Evolutionary conservation across 78 protist species (phyloP).

Genomic region (Anaeramoeba ignava): DNA sequence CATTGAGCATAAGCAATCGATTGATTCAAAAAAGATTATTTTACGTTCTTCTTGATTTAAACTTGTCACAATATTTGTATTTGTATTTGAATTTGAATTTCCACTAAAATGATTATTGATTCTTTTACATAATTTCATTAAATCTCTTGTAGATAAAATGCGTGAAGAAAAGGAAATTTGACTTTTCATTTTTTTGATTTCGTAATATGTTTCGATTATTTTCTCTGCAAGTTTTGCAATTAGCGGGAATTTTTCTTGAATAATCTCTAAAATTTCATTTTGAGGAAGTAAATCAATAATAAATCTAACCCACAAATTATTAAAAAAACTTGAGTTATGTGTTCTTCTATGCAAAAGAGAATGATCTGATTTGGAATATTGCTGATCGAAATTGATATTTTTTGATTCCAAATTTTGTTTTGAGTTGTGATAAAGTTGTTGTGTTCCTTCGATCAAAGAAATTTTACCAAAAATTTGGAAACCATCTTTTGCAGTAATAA

Average conservation of each 20-base stretch:
- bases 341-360: too few relatives aligned
- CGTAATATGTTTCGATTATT: not conserved
- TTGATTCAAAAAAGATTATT: not conserved
- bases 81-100: too few relatives aligned
- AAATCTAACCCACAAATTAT: not conserved
- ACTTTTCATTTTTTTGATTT: not conserved
- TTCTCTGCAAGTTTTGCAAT: not conserved
- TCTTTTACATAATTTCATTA: not conserved
- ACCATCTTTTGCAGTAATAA: slow-evolving; percentile 49
- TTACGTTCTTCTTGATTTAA: not conserved
- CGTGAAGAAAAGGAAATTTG: not conserved
- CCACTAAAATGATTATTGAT: too few relatives aligned
- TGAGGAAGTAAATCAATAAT: not conserved
- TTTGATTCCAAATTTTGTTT: too few relatives aligned
- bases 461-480: slow-evolving; percentile 64
- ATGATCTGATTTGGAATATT: too few relatives aligned
- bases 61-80: not conserved
- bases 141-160: not conserved
- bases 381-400: too few relatives aligned
- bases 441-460: not conserved
- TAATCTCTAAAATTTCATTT: not conserved
- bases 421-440: too few relatives aligned
- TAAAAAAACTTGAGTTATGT: too few relatives aligned
- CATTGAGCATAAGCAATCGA: not conserved
- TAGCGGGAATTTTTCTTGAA: not conserved